Evolutionary conservation across 108 stramenopile species (phyloP).

Genomic region (Phaeodactylum tricornutum): DNA sequence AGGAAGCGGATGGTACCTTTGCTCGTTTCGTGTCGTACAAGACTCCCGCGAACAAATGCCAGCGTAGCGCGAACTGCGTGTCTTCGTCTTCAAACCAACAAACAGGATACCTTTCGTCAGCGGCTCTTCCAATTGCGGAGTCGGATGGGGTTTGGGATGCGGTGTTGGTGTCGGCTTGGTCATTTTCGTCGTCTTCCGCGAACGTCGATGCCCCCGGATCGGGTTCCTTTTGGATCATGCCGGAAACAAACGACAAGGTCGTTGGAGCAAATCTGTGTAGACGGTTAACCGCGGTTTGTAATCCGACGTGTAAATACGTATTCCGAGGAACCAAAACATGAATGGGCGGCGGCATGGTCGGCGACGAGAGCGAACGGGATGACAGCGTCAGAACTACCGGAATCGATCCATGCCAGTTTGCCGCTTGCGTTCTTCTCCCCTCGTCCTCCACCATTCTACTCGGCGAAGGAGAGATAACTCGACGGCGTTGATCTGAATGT

Average conservation of each 20-base stretch:
- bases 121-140: not conserved
- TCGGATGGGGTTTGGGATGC: not conserved
- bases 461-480: no score
- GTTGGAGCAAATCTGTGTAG: slow-evolving; percentile 56
- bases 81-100: slow-evolving; percentile 84
- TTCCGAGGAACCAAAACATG: slow-evolving; percentile 56
- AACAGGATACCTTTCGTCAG: slow-evolving; percentile 24
- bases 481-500: no score
- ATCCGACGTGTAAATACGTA: slow-evolving; percentile 58
- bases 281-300: slow-evolving; percentile 40
- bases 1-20: no score
- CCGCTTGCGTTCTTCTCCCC: no score
- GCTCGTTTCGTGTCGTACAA: slow-evolving; percentile 46
- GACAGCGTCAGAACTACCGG: slow-evolving; percentile 55
- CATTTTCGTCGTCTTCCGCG: slow-evolving; percentile 7
- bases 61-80: slow-evolving; percentile 48
- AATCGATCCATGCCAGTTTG: slow-evolving; percentile 57
- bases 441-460: no score
- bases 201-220: slow-evolving; percentile 5
- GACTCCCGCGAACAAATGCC: slow-evolving; percentile 74
- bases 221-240: slow-evolving; percentile 18
- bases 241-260: slow-evolving; percentile 13
- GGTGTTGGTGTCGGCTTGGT: not conserved
- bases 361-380: slow-evolving; percentile 56
- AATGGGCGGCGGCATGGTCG: slow-evolving; percentile 46